Evolutionary conservation across 129 eudicot species (phyloP).

Genomic region (Solidago caesia): DNA sequence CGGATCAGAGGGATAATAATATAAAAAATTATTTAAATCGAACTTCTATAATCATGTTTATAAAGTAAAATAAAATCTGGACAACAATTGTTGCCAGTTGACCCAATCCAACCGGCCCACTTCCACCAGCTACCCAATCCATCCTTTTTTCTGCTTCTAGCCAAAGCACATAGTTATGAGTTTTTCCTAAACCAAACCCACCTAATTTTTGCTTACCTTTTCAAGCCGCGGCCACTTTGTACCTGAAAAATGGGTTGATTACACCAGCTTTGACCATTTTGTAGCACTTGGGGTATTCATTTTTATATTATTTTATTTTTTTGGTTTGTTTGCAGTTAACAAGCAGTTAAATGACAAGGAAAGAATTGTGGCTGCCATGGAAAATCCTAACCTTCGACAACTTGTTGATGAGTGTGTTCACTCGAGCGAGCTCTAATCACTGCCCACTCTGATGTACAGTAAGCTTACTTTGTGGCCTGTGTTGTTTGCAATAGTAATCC

Average conservation of each 20-base stretch:
- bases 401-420: conserved; percentile 89
- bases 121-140: background rate
- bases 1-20: background rate
- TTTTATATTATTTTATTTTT: background rate
- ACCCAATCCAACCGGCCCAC: no score
- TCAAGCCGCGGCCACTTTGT: background rate
- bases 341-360: conserved; percentile 94
- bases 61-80: no score
- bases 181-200: background rate
- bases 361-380: conserved; percentile 85
- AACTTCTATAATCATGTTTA: background rate
- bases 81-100: no score
- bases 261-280: background rate
- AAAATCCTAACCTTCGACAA: conserved; percentile 89
- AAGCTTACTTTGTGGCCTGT: conserved; percentile 16
- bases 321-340: conserved; percentile 51
- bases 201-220: background rate
- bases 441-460: conserved; percentile 33
- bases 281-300: background rate
- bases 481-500: conserved; percentile 10
- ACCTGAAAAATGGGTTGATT: background rate
- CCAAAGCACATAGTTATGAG: background rate
- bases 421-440: conserved; percentile 65
- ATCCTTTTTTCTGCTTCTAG: background rate
- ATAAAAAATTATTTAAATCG: no score